A percentile compares a stretch with the other conserved stretches of the same genome.
Conservation (phyloP, 306 rosid species). For the Carpinus fangiana region DNA sequence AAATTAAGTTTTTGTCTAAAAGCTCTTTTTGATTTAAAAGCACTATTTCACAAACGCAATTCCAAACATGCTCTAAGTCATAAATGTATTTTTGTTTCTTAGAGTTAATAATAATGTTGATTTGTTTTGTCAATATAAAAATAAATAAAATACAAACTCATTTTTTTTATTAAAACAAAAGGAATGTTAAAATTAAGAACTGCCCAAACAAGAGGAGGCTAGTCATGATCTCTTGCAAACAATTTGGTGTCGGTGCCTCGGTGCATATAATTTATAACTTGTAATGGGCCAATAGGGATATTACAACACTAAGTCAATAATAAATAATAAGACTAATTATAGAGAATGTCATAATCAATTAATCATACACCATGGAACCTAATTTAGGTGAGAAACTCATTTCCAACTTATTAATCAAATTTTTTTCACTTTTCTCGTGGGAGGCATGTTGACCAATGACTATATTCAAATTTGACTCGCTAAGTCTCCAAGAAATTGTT, state of each 20-base stretch:
- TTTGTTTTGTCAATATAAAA: too few relatives aligned
- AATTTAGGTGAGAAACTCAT: slow-evolving; percentile 22
- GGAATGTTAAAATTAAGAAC: neutral
- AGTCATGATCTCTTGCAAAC: neutral
- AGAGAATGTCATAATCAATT: neutral
- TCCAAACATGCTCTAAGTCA: too few relatives aligned
- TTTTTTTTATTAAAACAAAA: neutral
- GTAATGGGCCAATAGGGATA: neutral
- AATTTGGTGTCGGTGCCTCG: slow-evolving; percentile 5
- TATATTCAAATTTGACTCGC: neutral
- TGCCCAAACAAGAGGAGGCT: neutral
- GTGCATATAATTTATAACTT: neutral
- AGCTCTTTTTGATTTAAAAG: too few relatives aligned
- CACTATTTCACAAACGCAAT: too few relatives aligned
- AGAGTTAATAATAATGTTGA: too few relatives aligned
- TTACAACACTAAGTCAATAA: neutral
- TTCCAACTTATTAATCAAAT: slow-evolving; percentile 8
- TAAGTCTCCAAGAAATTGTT: too few relatives aligned
- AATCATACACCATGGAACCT: neutral
- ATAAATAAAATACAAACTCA: too few relatives aligned
- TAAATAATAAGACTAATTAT: neutral
- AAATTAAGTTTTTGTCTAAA: too few relatives aligned
- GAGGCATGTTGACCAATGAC: neutral
- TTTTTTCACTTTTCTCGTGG: neutral
- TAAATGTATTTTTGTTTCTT: too few relatives aligned